Percentiles rank a stretch among this genome's conserved stretches.
phyloP scores from a whole-genome alignment of 495 filamentous ascomycete genomes.

The Xylaria nigripes region DNA sequence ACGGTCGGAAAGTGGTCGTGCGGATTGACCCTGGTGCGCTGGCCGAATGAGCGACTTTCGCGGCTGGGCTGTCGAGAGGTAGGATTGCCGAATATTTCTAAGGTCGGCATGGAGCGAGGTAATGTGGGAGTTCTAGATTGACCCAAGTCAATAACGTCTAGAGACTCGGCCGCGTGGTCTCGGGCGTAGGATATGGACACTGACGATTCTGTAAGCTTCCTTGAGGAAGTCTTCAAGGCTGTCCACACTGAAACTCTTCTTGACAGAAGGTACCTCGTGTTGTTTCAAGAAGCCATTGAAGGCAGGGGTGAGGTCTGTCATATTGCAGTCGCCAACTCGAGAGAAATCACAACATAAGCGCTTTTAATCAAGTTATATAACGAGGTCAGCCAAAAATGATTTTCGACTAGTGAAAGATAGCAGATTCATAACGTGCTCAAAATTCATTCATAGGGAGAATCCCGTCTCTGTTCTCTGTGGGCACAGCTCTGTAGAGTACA shows the following conservation, averaged over 20 bases:
- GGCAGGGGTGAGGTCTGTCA: constrained; percentile 64
- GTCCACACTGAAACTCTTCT: constrained; percentile 36
- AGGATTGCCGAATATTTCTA: constrained; percentile 73
- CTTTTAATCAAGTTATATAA: neutral
- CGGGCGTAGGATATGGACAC: constrained; percentile 18
- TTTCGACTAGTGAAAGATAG: neutral
- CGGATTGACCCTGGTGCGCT: constrained; percentile 25
- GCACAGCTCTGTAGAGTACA: too few species aligned
- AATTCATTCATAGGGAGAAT: too few species aligned
- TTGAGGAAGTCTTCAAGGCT: constrained; percentile 81
- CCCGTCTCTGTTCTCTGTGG: too few species aligned
- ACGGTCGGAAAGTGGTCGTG: constrained; percentile 51
- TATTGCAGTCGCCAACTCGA: constrained; percentile 18
- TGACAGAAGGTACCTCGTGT: constrained; percentile 42
- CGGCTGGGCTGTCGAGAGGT: constrained; percentile 66
- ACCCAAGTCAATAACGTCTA: neutral
- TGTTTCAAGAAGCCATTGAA: constrained; percentile 60
- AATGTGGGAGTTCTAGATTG: constrained; percentile 72
- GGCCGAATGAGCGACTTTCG: constrained; percentile 38
- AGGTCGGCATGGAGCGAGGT: constrained; percentile 67
- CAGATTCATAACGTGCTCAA: neutral
- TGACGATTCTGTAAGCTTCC: constrained; percentile 89
- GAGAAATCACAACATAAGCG: neutral
- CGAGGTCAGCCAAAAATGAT: neutral
- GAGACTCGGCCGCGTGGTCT: neutral